Base-by-base conservation (phyloP, 2,329 filamentous ascomycete genomes). In the Corynespora cassiicola region DNA sequence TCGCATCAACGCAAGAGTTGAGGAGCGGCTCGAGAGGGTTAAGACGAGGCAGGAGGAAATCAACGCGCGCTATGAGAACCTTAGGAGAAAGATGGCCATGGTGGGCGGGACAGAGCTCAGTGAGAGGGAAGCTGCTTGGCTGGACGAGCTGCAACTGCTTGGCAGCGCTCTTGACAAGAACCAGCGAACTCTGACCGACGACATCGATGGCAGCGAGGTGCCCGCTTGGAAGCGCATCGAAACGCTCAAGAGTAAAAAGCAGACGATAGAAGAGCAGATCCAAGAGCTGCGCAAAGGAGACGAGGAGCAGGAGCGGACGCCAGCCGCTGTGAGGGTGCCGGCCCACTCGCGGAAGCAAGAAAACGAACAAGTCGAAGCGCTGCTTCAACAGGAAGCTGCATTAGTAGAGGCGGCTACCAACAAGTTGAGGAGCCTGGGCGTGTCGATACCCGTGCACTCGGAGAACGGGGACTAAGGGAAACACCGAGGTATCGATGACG, bases 81-180 rank as follows among this genome's bases (percentile, higher is more conserved):
- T 89, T 28, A 71, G 75, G 45, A 72, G 70, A 39, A 78, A 74
- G 52, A 69, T 76, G 58, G 56, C 58, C 14, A 66, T 56, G 45
- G 61, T 82, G 8, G 73, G 73, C 30, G 75, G 75, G 31, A 72
- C 75, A 10, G 77, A 83, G 45, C 69, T 87, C 24, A 85, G 80
- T 56, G 80, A 81, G 39, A 84, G 81, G 63, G 84, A 87, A 57
- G 74, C 71, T 41, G 73, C 73, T 1, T 86, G 81, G 74, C 67
- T 80, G 7, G 71, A 74, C n/a, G 81, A 86, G 54, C 73, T 85
- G 3, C 61, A 69, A 16, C 61, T 53, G 5, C 58, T 79, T 42
- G 62, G 71, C 16, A 56, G 57, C 18, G 73, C 64, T 22, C 44
- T 76, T 2, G 66, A 71, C 23, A 42, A 42, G 7, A 47, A 42